Evolutionary conservation across 169 alveolate species (phyloP), one percentile per base, ranked within the genome.

Genomic region (Cryptosporidium felis): DNA sequence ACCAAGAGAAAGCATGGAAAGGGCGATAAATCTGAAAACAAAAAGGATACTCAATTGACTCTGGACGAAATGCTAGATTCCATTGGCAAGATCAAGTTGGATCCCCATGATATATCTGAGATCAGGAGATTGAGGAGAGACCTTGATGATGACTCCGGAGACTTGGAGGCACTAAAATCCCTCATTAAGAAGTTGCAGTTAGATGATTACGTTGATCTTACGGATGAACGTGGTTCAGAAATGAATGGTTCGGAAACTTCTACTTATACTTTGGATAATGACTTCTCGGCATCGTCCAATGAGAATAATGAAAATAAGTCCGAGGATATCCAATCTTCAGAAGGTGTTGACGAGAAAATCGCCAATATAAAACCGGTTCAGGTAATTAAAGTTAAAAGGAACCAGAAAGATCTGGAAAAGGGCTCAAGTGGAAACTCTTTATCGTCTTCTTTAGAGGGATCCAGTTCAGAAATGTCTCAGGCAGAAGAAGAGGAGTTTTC

Each of bases 51-150:
- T 28, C 16, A 5, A 28, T 53, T 32, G 44, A 74, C 49, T 36
- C 41, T 74, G 38, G 85, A 74, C 5, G 65, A 74, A 34, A 74
- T 74, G 85, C 41, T n/a, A 0, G 42, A 74, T 2, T 44, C 56
- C 0, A 56, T 53, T 8, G 28, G 28, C 30, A 49, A 53, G 32
- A 53, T 74, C 10, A 74, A 10, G 59, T 9, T 74, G 60, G 85
- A 74, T 36, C 36, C 18, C 0, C 85, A 74, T 9, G 85, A 74
- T 38, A 49, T 74, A 21, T 74, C 85, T 51, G 85, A 74, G 28
- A 16, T 74, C 6, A 74, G 85, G 42, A 42, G 85, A n/a, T 16
- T 74, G 41, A 47, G 85, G 10, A 74, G 85, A 56, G 85, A 74
- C 21, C 26, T 74, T 51, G 16, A 40, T 34, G 74, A 74, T 4